These are phyloP conservation scores for Decorospora gaudefroyi DNA, from an alignment of 2,329 filamentous ascomycete genomes.

Conservation along the genomic window DNA sequence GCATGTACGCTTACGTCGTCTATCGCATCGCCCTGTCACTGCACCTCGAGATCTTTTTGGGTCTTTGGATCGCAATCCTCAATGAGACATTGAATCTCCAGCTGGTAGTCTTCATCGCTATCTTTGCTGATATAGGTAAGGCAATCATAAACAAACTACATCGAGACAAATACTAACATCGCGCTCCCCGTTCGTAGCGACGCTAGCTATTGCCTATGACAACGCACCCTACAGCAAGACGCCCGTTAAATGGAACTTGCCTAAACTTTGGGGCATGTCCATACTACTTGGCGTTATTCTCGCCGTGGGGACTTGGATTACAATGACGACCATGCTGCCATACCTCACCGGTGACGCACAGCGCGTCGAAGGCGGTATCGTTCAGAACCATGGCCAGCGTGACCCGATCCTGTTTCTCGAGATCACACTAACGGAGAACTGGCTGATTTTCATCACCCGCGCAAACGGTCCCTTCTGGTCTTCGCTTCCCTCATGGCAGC, in stretches of 20 bases:
- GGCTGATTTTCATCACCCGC: constrained; percentile 95
- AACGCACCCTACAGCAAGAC: constrained; percentile 84
- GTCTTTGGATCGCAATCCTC: constrained; percentile 87
- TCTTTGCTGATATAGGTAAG: constrained; percentile 79
- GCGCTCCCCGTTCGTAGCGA: too few species aligned
- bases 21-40: constrained; percentile 93
- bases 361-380: constrained; percentile 75
- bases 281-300: constrained; percentile 80
- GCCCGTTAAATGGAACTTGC: constrained; percentile 93
- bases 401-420: constrained; percentile 87
- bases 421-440: constrained; percentile 90
- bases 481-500: constrained; percentile 83
- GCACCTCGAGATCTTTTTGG: constrained; percentile 88
- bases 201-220: constrained; percentile 89
- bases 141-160: not conserved
- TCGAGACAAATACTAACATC: too few species aligned
- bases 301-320: constrained; percentile 84
- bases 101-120: constrained; percentile 90
- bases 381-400: constrained; percentile 83
- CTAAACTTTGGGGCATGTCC: constrained; percentile 92
- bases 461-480: constrained; percentile 93
- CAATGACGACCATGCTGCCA: constrained; percentile 79
- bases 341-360: constrained; percentile 48
- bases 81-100: constrained; percentile 84
- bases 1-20: constrained; percentile 95